These are phyloP conservation scores for Blastobotrys mokoenaii DNA, from an alignment of 805 yeast genomes.

Conservation along the genomic window DNA sequence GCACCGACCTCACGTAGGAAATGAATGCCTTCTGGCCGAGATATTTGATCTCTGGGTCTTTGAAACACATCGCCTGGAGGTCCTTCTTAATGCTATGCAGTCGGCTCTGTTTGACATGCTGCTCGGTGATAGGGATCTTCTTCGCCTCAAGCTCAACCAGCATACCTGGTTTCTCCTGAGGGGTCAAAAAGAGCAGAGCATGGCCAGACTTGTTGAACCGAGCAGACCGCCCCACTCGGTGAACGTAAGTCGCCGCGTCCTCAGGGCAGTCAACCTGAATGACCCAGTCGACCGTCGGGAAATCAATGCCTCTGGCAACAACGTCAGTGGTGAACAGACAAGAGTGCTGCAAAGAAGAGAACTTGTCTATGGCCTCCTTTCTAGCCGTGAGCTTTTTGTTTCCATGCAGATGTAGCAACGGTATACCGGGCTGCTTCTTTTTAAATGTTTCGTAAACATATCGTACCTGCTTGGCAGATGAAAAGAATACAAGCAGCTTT, in stretches of 20 bases:
- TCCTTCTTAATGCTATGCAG: constrained; percentile 69
- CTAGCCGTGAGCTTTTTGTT: constrained; percentile 87
- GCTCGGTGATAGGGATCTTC: constrained; percentile 60
- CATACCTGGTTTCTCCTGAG: constrained; percentile 75
- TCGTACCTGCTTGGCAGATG: constrained; percentile 87
- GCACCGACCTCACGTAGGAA: constrained; percentile 78
- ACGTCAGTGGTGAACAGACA: constrained; percentile 86
- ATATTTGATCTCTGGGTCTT: constrained; percentile 85
- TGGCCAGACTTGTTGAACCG: constrained; percentile 80
- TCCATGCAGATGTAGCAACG: constrained; percentile 77
- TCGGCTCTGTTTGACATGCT: constrained; percentile 68
- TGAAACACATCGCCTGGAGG: constrained; percentile 82
- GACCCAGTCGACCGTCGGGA: constrained; percentile 95
- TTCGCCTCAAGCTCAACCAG: constrained; percentile 50
- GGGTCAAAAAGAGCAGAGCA: constrained; percentile 73
- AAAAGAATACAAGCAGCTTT: constrained; percentile 74
- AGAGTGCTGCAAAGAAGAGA: constrained; percentile 67
- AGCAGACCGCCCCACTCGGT: constrained; percentile 85
- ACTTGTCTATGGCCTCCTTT: constrained; percentile 70
- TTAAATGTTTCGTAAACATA: constrained; percentile 81
- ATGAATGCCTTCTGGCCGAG: constrained; percentile 94
- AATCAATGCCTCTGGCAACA: constrained; percentile 87
- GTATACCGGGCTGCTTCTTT: constrained; percentile 85
- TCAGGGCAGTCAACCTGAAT: constrained; percentile 88
- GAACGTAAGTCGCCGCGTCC: constrained; percentile 81